phyloP scores from a whole-genome alignment of 1,284 basidiomycete genomes.

The Sanghuangporus baumii region DNA sequence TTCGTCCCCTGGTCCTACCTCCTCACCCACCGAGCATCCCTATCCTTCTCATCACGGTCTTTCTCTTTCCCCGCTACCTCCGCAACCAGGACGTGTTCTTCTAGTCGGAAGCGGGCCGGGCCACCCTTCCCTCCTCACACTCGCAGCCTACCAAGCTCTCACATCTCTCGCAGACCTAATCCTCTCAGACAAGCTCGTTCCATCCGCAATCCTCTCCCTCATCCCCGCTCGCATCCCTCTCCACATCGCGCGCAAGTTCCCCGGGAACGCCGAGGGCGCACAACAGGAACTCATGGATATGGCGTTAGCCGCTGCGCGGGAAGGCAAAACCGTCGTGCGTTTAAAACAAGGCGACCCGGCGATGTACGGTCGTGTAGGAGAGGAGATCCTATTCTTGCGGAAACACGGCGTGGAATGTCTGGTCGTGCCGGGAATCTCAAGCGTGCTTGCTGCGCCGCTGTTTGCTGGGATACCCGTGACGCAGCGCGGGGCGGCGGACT shows the following conservation, averaged over 20 bases:
- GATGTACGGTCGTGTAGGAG: constrained; percentile 90
- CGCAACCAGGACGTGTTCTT: constrained; percentile 63
- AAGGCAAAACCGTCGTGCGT: constrained; percentile 84
- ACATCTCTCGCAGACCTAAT: constrained; percentile 77
- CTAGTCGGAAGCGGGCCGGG: constrained; percentile 94
- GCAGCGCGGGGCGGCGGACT: constrained; percentile 90
- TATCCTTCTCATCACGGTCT: constrained; percentile 22
- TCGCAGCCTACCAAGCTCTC: constrained; percentile 79
- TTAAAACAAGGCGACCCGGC: constrained; percentile 97
- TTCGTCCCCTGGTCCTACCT: constrained; percentile 16
- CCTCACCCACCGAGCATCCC: not conserved
- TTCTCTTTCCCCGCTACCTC: constrained; percentile 28
- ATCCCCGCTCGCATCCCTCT: constrained; percentile 71
- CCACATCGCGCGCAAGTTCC: constrained; percentile 93
- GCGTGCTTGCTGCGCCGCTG: constrained; percentile 84
- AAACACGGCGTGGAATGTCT: constrained; percentile 76
- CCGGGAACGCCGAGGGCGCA: constrained; percentile 93
- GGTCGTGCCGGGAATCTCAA: constrained; percentile 86
- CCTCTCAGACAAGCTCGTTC: constrained; percentile 96
- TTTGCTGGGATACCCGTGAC: constrained; percentile 92
- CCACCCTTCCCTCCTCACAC: constrained; percentile 86
- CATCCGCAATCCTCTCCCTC: constrained; percentile 80
- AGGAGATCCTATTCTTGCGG: constrained; percentile 92
- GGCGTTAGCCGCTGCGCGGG: constrained; percentile 75
- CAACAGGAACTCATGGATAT: constrained; percentile 92